Percentiles rank a stretch among this genome's conserved stretches.
Evolutionary conservation across 441 rosid genomes (phyloP).

Genomic region (Syzygium malaccense): DNA sequence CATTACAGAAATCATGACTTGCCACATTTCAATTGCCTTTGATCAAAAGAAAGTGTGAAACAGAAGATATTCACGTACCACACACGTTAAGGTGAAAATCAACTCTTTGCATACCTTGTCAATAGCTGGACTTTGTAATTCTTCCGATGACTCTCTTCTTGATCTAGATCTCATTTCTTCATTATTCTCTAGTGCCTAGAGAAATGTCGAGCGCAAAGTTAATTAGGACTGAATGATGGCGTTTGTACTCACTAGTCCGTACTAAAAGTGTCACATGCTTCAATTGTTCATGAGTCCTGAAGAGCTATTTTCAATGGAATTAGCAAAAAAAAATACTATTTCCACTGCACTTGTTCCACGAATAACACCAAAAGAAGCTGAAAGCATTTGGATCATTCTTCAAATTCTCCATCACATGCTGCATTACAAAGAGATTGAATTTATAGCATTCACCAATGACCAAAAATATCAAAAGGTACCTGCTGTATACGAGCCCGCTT

Average conservation of each 20-base stretch:
- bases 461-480: slow-evolving; percentile 24
- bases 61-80: not conserved
- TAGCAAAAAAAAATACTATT: not conserved
- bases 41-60: not conserved
- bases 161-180: slow-evolving; percentile 68
- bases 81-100: not conserved
- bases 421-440: not conserved
- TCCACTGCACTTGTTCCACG: not conserved
- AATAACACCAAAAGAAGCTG: not conserved
- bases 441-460: not conserved
- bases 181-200: slow-evolving; percentile 66
- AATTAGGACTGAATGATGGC: not conserved
- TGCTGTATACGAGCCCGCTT: slow-evolving; percentile 87
- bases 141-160: slow-evolving; percentile 64
- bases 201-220: slow-evolving; percentile 9
- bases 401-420: not conserved
- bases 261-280: not conserved
- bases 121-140: slow-evolving; percentile 39
- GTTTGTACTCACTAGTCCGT: not conserved
- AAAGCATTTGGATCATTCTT: not conserved
- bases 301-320: not conserved
- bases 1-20: not conserved
- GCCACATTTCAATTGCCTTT: not conserved
- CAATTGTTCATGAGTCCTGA: not conserved
- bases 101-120: slow-evolving; percentile 58